These are phyloP conservation scores for Leccinum disarticulatum DNA, from an alignment of 768 basidiomycete species.

Conservation along the genomic window DNA sequence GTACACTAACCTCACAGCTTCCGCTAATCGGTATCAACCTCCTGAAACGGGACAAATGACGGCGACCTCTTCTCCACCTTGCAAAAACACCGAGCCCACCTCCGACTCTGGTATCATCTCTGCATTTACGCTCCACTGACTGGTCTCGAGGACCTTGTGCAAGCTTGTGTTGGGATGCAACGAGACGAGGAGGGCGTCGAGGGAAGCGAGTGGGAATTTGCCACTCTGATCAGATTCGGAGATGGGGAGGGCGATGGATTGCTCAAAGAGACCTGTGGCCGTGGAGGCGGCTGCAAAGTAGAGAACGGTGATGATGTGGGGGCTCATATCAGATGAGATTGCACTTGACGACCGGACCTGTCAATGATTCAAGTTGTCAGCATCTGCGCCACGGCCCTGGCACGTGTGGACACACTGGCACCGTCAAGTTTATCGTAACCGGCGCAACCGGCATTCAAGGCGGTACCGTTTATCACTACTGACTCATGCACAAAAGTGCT, in stretches of 20 bases:
- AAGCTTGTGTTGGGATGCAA: constrained; percentile 54
- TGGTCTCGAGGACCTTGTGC: constrained; percentile 52
- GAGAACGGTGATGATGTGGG: constrained; percentile 45
- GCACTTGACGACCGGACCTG: too few species aligned
- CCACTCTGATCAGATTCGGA: neutral
- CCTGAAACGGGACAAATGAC: constrained; percentile 84
- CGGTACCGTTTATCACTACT: too few species aligned
- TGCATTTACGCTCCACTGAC: constrained; percentile 78
- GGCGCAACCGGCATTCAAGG: too few species aligned
- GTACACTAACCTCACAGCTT: neutral
- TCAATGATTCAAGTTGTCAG: too few species aligned
- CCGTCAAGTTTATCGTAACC: too few species aligned
- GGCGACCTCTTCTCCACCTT: constrained; percentile 75
- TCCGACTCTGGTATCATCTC: constrained; percentile 72
- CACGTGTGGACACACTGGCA: too few species aligned
- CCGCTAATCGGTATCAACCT: constrained; percentile 40
- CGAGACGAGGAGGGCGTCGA: constrained; percentile 50
- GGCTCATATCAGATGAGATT: neutral
- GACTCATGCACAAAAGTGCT: too few species aligned
- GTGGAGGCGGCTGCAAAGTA: constrained; percentile 70
- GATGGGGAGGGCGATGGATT: constrained; percentile 51
- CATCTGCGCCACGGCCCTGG: too few species aligned
- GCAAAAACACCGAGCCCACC: constrained; percentile 39
- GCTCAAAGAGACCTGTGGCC: constrained; percentile 55
- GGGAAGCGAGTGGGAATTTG: constrained; percentile 46